Base-by-base conservation (phyloP, 1,139 yeast species). In the Suhomyces choctaworum region DNA sequence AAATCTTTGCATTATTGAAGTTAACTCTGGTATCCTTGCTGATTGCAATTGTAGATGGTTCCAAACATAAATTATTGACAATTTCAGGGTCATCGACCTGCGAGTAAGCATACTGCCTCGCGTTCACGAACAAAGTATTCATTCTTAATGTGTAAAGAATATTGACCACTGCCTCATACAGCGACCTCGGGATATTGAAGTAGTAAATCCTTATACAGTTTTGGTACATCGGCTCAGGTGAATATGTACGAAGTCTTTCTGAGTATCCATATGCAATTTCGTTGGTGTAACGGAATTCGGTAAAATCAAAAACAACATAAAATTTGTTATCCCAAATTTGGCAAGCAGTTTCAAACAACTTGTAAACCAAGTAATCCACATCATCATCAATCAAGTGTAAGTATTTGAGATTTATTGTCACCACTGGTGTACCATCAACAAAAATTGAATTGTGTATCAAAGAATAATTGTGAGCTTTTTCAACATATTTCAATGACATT, bases 311-410 rank as follows among this genome's bases (percentile, higher is more conserved):
- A 5, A 87, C 73, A 40, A 82, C 42, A 42, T 78, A 75, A 52
- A 74, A 87, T 42, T 77, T 78, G 30, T 77, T 72, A 15, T 80
- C 80, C 95, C 95, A 86, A 32, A 85, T 72, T 51, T 82, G 85
- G 39, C 82, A 73, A 12, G 84, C 76, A 8, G 80, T 73, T 48
- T 85, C 92, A 43, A 85, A 72, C 15, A 82, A 53, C 45, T 82
- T 73, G 56, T 76, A 87, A 8, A 80, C 64, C 27, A 82, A 62
- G 7, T 76, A 62, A 31, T 82, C 82, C 1, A 75, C 60, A 40
- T 82, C 86, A 31, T 68, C 50, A 8, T 68, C 66, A 9, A 74
- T 58, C 31, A 65, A 51, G 30, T 60, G 56, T 46, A 77, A 58
- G 42, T 69, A 62, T 28, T 63, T 54, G 39, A 76, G 66, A 26